Base-by-base conservation (phyloP, 495 filamentous ascomycete species). In the Aspergillus wentii region DNA sequence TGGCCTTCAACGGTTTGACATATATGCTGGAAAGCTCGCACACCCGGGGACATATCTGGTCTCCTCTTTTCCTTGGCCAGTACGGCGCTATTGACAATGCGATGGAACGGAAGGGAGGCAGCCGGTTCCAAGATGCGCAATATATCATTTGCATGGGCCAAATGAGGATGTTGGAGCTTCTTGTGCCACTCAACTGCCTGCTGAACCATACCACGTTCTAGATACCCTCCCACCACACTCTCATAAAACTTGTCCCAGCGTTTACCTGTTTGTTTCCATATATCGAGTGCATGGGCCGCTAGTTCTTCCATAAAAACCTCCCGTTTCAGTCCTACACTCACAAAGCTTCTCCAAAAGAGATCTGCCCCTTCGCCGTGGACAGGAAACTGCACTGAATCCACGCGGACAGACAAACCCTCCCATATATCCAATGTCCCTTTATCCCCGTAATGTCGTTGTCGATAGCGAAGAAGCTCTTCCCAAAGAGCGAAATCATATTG, bases 361-460 rank as follows among this genome's bases (percentile, higher is more conserved):
- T 76, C 59, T 15, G 76, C 79, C n/a, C 52, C 30, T 20, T 50
- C 51, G 13, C 74, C 76, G 1, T 32, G 38, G 0, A 68, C 64
- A 17, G 79, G 78, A 4, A 85, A 44, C 8, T 53, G 27, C 4
- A 67, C 44, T 1, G 43, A 57, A 25, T 51, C 59, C 17, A 78
- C 40, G 14, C 70, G 64, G 8, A 56, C 44, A 16, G 69, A 68
- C 40, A 89, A 59, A 3, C 72, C 77, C 35, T 71, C 57, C 78
- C 81, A 92, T 25, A 88, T 80, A 25, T 66, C 63, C 11, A 63
- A 21, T 3, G 79, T 73, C 1, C 85, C 85, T 13, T 61, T 43
- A 17, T 69, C 49, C 2, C 82, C 82, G 57, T 85, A 68, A 29
- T 72, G 62, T 9, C 82, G 72, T 43, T 75, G 68, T 23, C 77